phyloP scores from a whole-genome alignment of 495 filamentous ascomycete genomes.

The Parmelia sp. region DNA sequence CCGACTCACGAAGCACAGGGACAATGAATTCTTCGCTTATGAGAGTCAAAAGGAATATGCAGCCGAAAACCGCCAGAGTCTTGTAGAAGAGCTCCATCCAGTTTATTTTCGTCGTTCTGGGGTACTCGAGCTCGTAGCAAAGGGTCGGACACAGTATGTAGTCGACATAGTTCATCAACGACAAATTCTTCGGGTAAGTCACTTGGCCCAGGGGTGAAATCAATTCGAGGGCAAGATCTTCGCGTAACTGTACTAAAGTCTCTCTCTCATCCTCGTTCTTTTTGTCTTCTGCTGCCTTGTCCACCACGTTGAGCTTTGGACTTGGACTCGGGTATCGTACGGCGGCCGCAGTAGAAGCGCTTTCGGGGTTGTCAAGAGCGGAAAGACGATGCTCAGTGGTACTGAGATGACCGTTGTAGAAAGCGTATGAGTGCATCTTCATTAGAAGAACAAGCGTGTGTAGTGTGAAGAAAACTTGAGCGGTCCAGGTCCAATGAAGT shows the following conservation, averaged over 20 bases:
- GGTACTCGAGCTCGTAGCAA: conserved; percentile 97
- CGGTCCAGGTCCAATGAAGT: conserved; percentile 87
- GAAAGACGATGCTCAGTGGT: conserved; percentile 73
- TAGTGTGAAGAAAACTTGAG: conserved; percentile 89
- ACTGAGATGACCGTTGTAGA: conserved; percentile 94
- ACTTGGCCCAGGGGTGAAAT: conserved; percentile 82
- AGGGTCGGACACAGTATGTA: conserved; percentile 89
- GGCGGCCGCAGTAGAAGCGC: conserved; percentile 59
- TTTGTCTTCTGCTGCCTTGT: conserved; percentile 33
- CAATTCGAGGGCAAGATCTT: conserved; percentile 83
- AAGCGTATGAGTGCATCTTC: conserved; percentile 98
- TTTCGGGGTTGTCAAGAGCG: conserved; percentile 69
- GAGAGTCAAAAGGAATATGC: conserved; percentile 88
- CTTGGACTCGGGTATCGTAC: conserved; percentile 69
- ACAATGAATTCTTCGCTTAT: conserved; percentile 94
- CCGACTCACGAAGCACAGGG: conserved; percentile 77
- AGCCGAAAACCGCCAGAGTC: conserved; percentile 85
- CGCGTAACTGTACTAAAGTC: conserved; percentile 60
- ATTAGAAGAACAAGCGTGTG: conserved; percentile 88
- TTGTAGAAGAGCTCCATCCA: conserved; percentile 85
- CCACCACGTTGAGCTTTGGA: conserved; percentile 31
- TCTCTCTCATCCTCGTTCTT: conserved; percentile 40
- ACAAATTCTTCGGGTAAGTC: conserved; percentile 87
- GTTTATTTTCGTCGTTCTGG: conserved; percentile 62
- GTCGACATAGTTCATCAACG: conserved; percentile 72